Evolutionary conservation across 148 eudicot species (phyloP).

Genomic region (Rhododendron simsii): DNA sequence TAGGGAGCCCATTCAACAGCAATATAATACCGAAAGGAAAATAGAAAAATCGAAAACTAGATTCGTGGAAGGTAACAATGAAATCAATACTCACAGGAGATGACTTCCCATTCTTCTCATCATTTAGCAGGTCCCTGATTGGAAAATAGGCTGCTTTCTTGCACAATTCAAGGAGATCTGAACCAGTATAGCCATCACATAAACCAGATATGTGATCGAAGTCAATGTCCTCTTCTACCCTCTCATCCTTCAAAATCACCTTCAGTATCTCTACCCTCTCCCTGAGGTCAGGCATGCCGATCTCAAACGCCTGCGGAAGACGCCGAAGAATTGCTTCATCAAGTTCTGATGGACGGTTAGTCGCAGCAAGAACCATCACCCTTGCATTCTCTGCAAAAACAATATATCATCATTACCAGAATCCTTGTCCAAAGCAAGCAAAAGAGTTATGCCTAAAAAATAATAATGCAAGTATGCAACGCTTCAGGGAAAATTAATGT

Average conservation of each 20-base stretch:
- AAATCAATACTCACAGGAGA: conserved; percentile 39
- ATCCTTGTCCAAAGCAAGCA: neutral
- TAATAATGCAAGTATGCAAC: neutral
- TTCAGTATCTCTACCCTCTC: conserved; percentile 75
- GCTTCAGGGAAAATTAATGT: neutral
- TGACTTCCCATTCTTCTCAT: conserved; percentile 70
- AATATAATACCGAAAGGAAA: neutral
- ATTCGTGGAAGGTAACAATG: neutral
- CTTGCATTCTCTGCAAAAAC: conserved; percentile 65
- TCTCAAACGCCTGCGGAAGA: conserved; percentile 94
- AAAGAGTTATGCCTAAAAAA: neutral
- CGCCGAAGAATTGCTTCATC: conserved; percentile 98
- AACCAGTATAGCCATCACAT: conserved; percentile 87
- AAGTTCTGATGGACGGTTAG: conserved; percentile 95
- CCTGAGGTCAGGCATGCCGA: conserved; percentile 66
- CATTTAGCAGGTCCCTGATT: conserved; percentile 75
- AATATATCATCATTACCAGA: neutral
- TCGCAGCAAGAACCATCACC: conserved; percentile 98
- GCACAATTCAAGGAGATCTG: conserved; percentile 85
- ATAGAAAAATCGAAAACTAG: neutral
- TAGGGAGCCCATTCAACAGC: neutral
- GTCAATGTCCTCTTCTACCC: conserved; percentile 60
- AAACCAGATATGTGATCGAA: conserved; percentile 59
- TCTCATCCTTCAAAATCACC: conserved; percentile 76
- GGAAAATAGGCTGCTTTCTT: conserved; percentile 95